Conservation (phyloP, 2,329 filamentous ascomycete species). For the Microcyclosporella mali region DNA sequence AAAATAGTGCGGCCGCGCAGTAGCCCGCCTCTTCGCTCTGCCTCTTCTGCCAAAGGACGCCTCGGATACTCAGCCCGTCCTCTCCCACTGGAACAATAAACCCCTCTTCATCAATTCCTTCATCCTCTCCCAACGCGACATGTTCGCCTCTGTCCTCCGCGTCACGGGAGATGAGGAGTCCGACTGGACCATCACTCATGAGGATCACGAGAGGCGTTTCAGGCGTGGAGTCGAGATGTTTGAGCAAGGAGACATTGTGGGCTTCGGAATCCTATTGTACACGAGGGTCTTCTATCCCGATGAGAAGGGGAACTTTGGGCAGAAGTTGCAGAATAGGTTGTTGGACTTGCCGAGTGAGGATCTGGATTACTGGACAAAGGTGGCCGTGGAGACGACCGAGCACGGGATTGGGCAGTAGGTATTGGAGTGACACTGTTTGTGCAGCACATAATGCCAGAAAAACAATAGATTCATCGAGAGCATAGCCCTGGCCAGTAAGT, state of each 20-base stretch:
- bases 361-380: conserved; percentile 51
- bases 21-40: conserved; percentile 39
- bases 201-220: conserved; percentile 44
- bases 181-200: conserved; percentile 54
- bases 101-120: conserved; percentile 51
- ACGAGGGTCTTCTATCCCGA: conserved; percentile 44
- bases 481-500: too few relatives aligned
- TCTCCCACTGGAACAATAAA: conserved; percentile 42
- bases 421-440: too few relatives aligned
- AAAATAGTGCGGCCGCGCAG: conserved; percentile 36
- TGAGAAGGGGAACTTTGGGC: conserved; percentile 33
- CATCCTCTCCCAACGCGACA: conserved; percentile 54
- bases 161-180: conserved; percentile 51
- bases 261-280: conserved; percentile 50
- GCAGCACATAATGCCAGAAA: too few relatives aligned
- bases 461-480: too few relatives aligned
- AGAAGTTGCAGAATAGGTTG: conserved; percentile 46
- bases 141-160: conserved; percentile 54
- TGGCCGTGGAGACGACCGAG: conserved; percentile 36
- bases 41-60: conserved; percentile 11
- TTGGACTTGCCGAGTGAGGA: conserved; percentile 53
- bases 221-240: conserved; percentile 43
- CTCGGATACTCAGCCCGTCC: conserved; percentile 1
- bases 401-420: not conserved
- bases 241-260: conserved; percentile 39